These are phyloP conservation scores for Aspergillus ellipticus DNA, from an alignment of 495 filamentous ascomycete species.

Conservation along the genomic window DNA sequence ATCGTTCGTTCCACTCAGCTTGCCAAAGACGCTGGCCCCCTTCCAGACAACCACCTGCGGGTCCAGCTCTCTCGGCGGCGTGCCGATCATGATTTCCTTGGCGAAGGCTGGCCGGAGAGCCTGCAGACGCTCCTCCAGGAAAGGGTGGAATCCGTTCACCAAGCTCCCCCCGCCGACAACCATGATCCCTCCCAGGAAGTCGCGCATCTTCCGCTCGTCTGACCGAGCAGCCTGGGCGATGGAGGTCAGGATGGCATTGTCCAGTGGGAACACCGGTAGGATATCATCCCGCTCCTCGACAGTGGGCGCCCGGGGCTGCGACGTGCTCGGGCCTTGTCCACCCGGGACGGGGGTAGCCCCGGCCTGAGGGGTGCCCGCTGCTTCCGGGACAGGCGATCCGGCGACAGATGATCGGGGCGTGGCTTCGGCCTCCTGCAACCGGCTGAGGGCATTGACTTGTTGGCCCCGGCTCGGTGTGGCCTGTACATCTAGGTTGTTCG, in stretches of 20 bases:
- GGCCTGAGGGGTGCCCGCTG: constrained; percentile 61
- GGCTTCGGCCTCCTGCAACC: constrained; percentile 53
- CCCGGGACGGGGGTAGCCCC: constrained; percentile 31
- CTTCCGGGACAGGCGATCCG: constrained; percentile 80
- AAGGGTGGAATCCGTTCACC: constrained; percentile 67
- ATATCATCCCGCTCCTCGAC: constrained; percentile 74
- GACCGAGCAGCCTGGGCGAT: constrained; percentile 82
- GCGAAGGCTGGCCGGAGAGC: constrained; percentile 61
- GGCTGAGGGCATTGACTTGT: constrained; percentile 40
- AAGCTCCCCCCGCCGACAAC: constrained; percentile 86
- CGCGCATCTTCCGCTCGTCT: constrained; percentile 88
- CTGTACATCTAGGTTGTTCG: constrained; percentile 28
- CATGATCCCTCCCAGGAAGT: constrained; percentile 94
- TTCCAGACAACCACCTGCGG: constrained; percentile 96
- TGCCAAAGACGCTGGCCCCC: constrained; percentile 95
- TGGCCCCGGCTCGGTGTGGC: constrained; percentile 41
- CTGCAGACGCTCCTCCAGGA: constrained; percentile 78
- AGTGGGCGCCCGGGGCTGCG: constrained; percentile 34
- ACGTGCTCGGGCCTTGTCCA: constrained; percentile 15
- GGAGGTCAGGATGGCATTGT: constrained; percentile 81
- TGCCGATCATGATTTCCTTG: constrained; percentile 84
- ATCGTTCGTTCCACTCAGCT: constrained; percentile 80
- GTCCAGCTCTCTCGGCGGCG: constrained; percentile 86
- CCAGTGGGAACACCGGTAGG: constrained; percentile 76
- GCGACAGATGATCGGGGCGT: constrained; percentile 83